phyloP scores from a whole-genome alignment of 208 protist species.

The Trypanosoma conorhini region DNA sequence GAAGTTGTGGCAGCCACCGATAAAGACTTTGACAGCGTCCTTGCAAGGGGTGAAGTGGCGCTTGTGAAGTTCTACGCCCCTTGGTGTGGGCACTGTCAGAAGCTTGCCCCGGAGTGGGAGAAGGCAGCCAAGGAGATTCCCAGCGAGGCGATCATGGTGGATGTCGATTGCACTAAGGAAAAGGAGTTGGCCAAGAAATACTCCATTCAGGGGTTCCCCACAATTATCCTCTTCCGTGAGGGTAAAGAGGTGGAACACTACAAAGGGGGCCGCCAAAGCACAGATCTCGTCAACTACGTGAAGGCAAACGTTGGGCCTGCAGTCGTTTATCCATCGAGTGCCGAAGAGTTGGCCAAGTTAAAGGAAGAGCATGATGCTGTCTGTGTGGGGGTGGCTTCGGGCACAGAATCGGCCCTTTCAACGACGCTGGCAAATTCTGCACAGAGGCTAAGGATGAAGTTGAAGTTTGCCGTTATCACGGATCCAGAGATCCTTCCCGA shows the following conservation, averaged over 20 bases:
- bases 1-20: conserved; percentile 59
- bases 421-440: conserved; percentile 35
- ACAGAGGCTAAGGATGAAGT: conserved; percentile 35
- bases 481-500: conserved; percentile 46
- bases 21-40: conserved; percentile 61
- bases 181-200: conserved; percentile 48
- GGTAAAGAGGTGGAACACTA: conserved; percentile 63
- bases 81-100: conserved; percentile 97
- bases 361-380: conserved; percentile 42
- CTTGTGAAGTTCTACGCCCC: conserved; percentile 95
- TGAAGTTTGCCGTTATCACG: conserved; percentile 66
- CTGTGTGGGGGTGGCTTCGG: conserved; percentile 56
- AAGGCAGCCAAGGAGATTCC: conserved; percentile 63
- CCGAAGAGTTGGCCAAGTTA: conserved; percentile 64
- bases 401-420: conserved; percentile 37
- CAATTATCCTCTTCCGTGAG: conserved; percentile 81
- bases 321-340: conserved; percentile 31
- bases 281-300: conserved; percentile 63
- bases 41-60: conserved; percentile 46
- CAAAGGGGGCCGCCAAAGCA: conserved; percentile 57
- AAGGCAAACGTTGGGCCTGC: conserved; percentile 55
- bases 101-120: conserved; percentile 85
- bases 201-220: conserved; percentile 82
- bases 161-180: conserved; percentile 89
- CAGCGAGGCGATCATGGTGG: conserved; percentile 54